Conservation (phyloP, 805 yeast genomes). For the Sugiyamaella chiloensis region DNA sequence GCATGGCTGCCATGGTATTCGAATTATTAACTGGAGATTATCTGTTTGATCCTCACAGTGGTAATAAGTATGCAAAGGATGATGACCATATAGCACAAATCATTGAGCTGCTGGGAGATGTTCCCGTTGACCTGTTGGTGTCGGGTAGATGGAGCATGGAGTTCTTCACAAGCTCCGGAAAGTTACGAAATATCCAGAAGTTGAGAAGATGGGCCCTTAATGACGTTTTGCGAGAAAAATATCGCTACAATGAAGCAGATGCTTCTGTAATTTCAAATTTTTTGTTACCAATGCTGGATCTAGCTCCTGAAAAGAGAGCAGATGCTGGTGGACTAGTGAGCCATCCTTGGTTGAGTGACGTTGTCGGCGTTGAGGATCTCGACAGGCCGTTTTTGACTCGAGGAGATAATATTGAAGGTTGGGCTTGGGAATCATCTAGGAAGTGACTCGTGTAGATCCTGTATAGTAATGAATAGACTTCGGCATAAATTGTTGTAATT, state of each 20-base stretch:
- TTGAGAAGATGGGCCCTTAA: conserved; percentile 86
- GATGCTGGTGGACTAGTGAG: conserved; percentile 96
- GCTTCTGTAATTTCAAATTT: conserved; percentile 75
- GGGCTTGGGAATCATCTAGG: conserved; percentile 63
- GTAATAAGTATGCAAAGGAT: conserved; percentile 67
- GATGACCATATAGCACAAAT: conserved; percentile 97
- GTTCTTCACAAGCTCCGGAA: conserved; percentile 63
- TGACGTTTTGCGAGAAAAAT: conserved; percentile 81
- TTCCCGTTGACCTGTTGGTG: conserved; percentile 57
- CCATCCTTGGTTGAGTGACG: conserved; percentile 79
- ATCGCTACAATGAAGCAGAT: conserved; percentile 64
- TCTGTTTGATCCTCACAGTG: conserved; percentile 76
- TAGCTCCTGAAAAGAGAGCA: conserved; percentile 77
- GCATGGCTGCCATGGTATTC: conserved; percentile 86
- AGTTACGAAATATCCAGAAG: conserved; percentile 72
- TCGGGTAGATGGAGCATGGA: conserved; percentile 60
- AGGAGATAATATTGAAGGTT: conserved; percentile 90
- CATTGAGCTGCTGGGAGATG: conserved; percentile 71
- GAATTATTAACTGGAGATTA: conserved; percentile 94
- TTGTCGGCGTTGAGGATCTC: conserved; percentile 69
- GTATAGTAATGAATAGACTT: too few relatives aligned
- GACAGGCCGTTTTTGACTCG: conserved; percentile 74
- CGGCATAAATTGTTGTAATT: too few relatives aligned
- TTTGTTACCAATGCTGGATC: conserved; percentile 73
- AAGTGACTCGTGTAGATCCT: too few relatives aligned